Evolutionary conservation across 2,329 filamentous ascomycete species (phyloP), one percentile per base, ranked within the genome.

Genomic region (Cadophora luteo-olivacea): DNA sequence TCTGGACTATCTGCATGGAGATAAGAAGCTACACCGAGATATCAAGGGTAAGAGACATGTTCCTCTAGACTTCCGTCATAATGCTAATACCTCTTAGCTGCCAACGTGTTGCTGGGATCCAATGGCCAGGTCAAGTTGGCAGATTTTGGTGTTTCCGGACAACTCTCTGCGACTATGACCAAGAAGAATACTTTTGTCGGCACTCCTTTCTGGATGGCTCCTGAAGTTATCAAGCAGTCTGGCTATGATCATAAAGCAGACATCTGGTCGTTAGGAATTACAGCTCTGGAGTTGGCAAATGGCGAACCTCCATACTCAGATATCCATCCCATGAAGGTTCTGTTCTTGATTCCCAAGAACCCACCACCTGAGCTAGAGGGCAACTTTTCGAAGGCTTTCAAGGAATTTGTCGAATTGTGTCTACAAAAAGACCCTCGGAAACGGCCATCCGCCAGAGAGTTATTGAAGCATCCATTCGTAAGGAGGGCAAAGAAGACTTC

Each of bases 161-260:
- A 98, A 81, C 86, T 98, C 25, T 97, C 95, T 11, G 95, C 95
- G 7, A 99, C 95, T 61, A 98, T 98, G 94, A 97, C 95, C 71
- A 98, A 98, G 85, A 98, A 98, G 83, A 98, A 98, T 79, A 98
- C 95, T 0, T 99, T 98, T 79, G 95, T 99, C 38, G 96, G 96
- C 41, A 98, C 95, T 0, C 95, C 96, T 0, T 99, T 98, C 79
- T 99, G 96, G 96, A 99, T 99, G 95, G 95, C 96, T 2, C 95
- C 95, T 12, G 95, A 99, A 81, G 95, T 98, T 66, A 99, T 99
- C 80, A 97, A 97, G 82, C 95, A 99, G 80, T 97, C 94, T 68
- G 95, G 95, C 61, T 97, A 98, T 82, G 95, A 97, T 80, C 93
- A 97, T 82, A 97, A 97, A 82, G 95, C 95, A 55, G 95, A 98